Evolutionary conservation across 1,139 yeast genomes (phyloP).

Genomic region (Candida glucosophila): DNA sequence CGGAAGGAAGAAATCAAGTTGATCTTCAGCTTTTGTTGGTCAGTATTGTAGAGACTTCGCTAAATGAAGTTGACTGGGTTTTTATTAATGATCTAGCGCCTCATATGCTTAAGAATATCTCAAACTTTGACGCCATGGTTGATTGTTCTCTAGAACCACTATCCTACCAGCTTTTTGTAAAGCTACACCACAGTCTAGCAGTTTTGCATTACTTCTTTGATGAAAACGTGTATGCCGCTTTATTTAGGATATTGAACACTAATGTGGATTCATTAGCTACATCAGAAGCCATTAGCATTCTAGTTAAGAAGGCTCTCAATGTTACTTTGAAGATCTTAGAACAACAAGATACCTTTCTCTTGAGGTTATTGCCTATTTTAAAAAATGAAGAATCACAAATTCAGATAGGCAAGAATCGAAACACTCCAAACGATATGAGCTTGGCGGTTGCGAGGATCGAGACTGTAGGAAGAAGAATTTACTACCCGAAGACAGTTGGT

Average conservation of each 20-base stretch:
- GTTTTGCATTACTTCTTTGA: conserved; percentile 54
- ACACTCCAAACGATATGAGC: conserved; percentile 14
- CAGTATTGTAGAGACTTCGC: conserved; percentile 41
- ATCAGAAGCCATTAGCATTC: conserved; percentile 12
- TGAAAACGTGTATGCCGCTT: conserved; percentile 44
- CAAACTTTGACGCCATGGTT: conserved; percentile 43
- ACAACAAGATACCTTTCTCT: conserved; percentile 38
- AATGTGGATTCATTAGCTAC: too few relatives aligned
- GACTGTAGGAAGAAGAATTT: too few relatives aligned
- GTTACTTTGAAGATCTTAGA: conserved; percentile 43
- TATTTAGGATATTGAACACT: conserved; percentile 43
- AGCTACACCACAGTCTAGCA: conserved; percentile 64
- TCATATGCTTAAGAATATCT: conserved; percentile 18
- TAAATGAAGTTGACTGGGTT: conserved; percentile 57
- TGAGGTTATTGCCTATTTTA: conserved; percentile 19
- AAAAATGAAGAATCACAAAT: conserved; percentile 12
- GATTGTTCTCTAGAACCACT: conserved; percentile 15
- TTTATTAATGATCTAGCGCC: conserved; percentile 39
- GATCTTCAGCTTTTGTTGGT: conserved; percentile 49
- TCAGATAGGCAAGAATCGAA: conserved; percentile 6
- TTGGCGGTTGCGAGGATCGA: too few relatives aligned
- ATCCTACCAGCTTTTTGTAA: conserved; percentile 28
- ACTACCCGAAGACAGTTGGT: conserved; percentile 45
- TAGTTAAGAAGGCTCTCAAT: conserved; percentile 23
- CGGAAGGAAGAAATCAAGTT: conserved; percentile 26